Base-by-base conservation (phyloP, 169 alveolate genomes). In the Cryptosporidium viatorum region DNA sequence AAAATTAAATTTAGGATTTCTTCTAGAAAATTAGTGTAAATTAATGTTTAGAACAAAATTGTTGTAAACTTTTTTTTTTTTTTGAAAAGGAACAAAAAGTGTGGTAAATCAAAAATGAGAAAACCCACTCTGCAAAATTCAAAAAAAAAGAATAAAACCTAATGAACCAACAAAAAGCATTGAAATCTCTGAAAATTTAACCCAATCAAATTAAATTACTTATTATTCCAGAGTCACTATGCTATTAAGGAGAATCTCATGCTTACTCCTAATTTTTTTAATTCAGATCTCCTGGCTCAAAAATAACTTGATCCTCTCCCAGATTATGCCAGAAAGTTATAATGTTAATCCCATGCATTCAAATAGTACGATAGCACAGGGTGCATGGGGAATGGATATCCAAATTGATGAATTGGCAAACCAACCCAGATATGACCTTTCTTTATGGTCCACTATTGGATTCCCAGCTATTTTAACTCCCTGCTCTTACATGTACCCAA, bases 331-430 rank as follows among this genome's bases (percentile, higher is more conserved):
- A 12, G 75, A 65, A 16, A 26, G 35, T 7, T 80, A 80, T 29
- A 37, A 23, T 26, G 43, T 16, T 16, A 41, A 35, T 26, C 31
- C 89, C 69, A 62, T 80, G 80, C 37, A 14, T 39, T 26, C 74
- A 37, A 62, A 80, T 31, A 18, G 37, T 12, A 80, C 89, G 14
- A 37, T 80, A 10, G 69, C 89, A 3, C 89, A 80, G 23, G 89
- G 89, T 58, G 80, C 89, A 12, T 80, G 89, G 89, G 89, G 89
- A 80, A 80, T 80, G 89, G 89, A 80, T 18, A 26, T 80, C 23
- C 7, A 58, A 4, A 39, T 80, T 2, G 69, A 18, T 29, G 69
- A 37, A 2, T 21, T 80, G 16, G 29, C 59, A 26, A 65, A 37
- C n/a, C 89, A 62, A 29, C 89, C 89, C 31, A 55, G 89, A 80